phyloP scores from a whole-genome alignment of 768 basidiomycete species.

The Pulveroboletus sp. region DNA sequence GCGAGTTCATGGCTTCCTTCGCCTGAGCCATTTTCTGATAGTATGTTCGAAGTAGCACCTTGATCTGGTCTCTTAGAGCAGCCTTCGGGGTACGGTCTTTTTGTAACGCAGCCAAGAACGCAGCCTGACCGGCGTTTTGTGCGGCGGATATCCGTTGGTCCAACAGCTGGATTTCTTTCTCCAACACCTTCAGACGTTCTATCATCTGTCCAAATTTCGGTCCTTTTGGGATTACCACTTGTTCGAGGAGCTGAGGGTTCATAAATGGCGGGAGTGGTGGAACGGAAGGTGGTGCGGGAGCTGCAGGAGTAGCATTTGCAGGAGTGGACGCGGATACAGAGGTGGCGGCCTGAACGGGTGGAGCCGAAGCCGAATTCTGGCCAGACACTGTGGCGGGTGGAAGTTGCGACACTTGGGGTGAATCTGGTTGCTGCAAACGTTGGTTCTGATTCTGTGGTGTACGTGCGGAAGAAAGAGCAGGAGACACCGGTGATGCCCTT shows the following conservation, averaged over 20 bases:
- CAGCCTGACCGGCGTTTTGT: slow-evolving; percentile 18
- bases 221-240: slow-evolving; percentile 5
- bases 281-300: slow-evolving; percentile 6
- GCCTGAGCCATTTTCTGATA: slow-evolving; percentile 11
- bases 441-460: slow-evolving; percentile 20
- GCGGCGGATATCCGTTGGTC: slow-evolving; percentile 16
- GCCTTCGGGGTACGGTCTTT: slow-evolving; percentile 5
- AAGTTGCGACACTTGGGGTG: slow-evolving; percentile 20
- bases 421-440: slow-evolving; percentile 17
- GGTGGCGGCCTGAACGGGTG: slow-evolving; percentile 3
- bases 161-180: slow-evolving; percentile 11
- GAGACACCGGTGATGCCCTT: slow-evolving; percentile 17
- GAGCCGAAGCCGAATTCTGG: slow-evolving; percentile 9
- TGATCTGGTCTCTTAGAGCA: slow-evolving; percentile 11
- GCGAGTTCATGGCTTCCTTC: slow-evolving; percentile 11
- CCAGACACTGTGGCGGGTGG: slow-evolving; percentile 4
- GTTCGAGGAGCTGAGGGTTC: slow-evolving; percentile 15
- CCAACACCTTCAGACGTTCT: slow-evolving; percentile 19
- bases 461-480: slow-evolving; percentile 21
- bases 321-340: slow-evolving; percentile 8
- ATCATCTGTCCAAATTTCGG: slow-evolving; percentile 22
- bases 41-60: slow-evolving; percentile 8
- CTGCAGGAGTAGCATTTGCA: slow-evolving; percentile 6
- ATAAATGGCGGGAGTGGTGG: not conserved
- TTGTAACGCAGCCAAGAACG: slow-evolving; percentile 12